Conservation (phyloP, 768 basidiomycete genomes). For the Rhodotorula paludigena region DNA sequence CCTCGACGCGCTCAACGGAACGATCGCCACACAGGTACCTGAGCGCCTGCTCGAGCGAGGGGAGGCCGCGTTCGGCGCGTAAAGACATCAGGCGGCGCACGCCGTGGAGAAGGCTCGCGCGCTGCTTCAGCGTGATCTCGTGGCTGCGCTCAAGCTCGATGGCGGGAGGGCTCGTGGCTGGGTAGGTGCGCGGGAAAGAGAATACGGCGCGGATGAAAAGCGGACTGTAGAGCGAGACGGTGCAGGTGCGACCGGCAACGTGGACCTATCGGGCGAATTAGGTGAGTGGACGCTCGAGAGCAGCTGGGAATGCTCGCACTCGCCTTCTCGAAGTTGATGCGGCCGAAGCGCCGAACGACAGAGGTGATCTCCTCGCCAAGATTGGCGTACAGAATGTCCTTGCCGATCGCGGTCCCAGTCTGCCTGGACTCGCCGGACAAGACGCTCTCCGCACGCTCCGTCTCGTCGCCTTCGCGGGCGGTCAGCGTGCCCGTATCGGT, state of each 20-base stretch:
- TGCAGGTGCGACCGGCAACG: slow-evolving; percentile 61
- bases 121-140: slow-evolving; percentile 68
- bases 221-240: slow-evolving; percentile 78
- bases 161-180: slow-evolving; percentile 61
- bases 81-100: slow-evolving; percentile 66
- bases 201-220: slow-evolving; percentile 69
- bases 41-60: slow-evolving; percentile 78
- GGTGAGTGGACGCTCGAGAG: not conserved
- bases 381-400: slow-evolving; percentile 33
- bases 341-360: slow-evolving; percentile 65
- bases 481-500: slow-evolving; percentile 32
- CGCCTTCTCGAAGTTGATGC: slow-evolving; percentile 84
- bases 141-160: slow-evolving; percentile 80
- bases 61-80: slow-evolving; percentile 48
- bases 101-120: slow-evolving; percentile 71
- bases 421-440: slow-evolving; percentile 4
- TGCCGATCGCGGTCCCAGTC: slow-evolving; percentile 39
- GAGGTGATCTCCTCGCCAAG: slow-evolving; percentile 44
- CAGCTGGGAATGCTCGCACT: slow-evolving; percentile 46
- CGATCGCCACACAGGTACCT: slow-evolving; percentile 68
- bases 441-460: slow-evolving; percentile 30
- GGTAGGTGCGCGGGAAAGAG: slow-evolving; percentile 79
- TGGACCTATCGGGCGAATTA: slow-evolving; percentile 46
- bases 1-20: slow-evolving; percentile 43
- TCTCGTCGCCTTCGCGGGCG: slow-evolving; percentile 32